These are phyloP conservation scores for Fusarium nisikadoi DNA, from an alignment of 2,329 filamentous ascomycete genomes.

Conservation along the genomic window DNA sequence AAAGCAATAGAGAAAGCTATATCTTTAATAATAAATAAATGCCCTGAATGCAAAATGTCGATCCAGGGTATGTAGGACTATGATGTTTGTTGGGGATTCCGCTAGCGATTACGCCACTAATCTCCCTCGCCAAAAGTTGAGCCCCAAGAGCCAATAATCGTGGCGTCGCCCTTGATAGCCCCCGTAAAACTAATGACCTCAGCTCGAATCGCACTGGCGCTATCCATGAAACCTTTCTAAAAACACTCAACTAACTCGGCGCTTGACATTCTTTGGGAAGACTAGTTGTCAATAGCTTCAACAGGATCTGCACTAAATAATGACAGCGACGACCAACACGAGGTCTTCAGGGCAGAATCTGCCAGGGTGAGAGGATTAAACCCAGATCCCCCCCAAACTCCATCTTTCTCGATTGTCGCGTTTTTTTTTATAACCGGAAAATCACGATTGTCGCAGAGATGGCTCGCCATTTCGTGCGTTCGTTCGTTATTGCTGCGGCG, in stretches of 20 bases:
- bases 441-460: neutral
- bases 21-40: rapidly evolving
- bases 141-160: neutral
- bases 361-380: neutral
- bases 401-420: neutral
- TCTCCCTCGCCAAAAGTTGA: neutral
- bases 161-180: neutral
- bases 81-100: neutral
- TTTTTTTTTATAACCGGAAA: neutral
- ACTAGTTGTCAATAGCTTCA: conserved; percentile 1
- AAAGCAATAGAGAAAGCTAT: rapidly evolving
- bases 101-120: neutral
- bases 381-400: neutral
- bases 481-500: conserved; percentile 8
- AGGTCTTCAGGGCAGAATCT: neutral
- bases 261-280: neutral
- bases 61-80: neutral
- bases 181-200: neutral
- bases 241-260: neutral
- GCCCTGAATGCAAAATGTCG: neutral
- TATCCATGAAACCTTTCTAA: neutral
- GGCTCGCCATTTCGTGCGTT: conserved; percentile 23
- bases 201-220: neutral
- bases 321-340: neutral
- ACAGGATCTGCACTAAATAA: neutral